Evolutionary conservation across 1,284 basidiomycete species (phyloP), one percentile per base, ranked within the genome.

Genomic region (Athelia psychrophila): DNA sequence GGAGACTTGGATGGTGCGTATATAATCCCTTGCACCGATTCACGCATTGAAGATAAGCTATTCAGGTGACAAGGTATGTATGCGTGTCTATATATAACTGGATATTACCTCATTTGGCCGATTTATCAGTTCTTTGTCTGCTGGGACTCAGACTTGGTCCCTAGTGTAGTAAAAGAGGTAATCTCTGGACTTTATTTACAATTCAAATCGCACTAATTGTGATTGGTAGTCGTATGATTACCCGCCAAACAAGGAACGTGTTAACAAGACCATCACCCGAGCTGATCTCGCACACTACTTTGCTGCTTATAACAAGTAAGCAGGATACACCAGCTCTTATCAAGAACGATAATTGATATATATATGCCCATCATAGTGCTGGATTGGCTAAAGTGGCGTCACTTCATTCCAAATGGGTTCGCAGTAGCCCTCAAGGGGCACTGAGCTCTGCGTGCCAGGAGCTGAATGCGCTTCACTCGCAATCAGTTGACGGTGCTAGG

Each of bases 51-150:
- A 6, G 20, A 42, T 42, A 9, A 16, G 9, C 5, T 22, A 42
- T 42, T 6, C n/a, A 42, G 38, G 38, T 16, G 38, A 42, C n/a
- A 42, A n/a, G 35, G 27, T 30, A 30, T 6, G 27, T 44, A 6
- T 40, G 30, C 33, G 32, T 30, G 12, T 22, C 42, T 48, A 22
- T 19, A 45, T 51, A 36, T 51, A 36, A 47, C 24, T 23, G 45
- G n/a, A 13, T 13, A 46, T 38, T 18, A 42, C n/a, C 36, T 54
- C 51, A 33, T 42, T 42, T 38, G 50, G 19, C 3, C 47, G 78
- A 84, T 83, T 5, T 84, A 86, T 54, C 76, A 80, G 54, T 86
- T 80, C 58, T 80, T 83, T 54, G 81, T 86, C 2, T 83, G 81
- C 46, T 86, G 84, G 83, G 84, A 86, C 63, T 71, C 74, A 0